Percentiles rank a stretch among this genome's conserved stretches.
phyloP scores from a whole-genome alignment of 805 yeast species.

The Candida corydali region DNA sequence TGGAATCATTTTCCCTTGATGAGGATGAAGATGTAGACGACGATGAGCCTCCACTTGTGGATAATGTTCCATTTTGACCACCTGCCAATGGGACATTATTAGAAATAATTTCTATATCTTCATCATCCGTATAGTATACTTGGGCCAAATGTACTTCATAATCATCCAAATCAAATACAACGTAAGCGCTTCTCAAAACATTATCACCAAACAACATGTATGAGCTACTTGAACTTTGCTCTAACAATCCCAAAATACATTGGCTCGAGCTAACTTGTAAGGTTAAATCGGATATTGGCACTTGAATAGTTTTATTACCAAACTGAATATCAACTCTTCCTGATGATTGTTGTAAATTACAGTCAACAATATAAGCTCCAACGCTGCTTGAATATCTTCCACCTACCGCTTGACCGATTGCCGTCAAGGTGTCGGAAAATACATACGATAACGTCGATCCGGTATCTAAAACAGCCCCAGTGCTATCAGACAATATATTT shows the following conservation, averaged over 20 bases:
- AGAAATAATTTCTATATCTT: slow-evolving; percentile 43
- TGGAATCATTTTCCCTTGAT: background rate
- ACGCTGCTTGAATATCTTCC: slow-evolving; percentile 37
- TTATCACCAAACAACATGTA: slow-evolving; percentile 55
- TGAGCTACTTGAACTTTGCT: slow-evolving; percentile 12
- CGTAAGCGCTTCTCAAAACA: slow-evolving; percentile 59
- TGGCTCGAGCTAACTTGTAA: slow-evolving; percentile 11
- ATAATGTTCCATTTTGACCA: slow-evolving; percentile 1
- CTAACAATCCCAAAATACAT: slow-evolving; percentile 27
- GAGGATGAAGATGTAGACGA: background rate
- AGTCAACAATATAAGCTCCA: slow-evolving; percentile 46
- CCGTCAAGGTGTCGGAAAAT: slow-evolving; percentile 32
- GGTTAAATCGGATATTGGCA: slow-evolving; percentile 38
- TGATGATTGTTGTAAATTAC: slow-evolving; percentile 23
- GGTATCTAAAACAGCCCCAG: slow-evolving; percentile 28
- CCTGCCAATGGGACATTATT: slow-evolving; percentile 7
- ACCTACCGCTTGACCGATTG: slow-evolving; percentile 32
- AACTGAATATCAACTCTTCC: slow-evolving; percentile 41
- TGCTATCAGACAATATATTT: slow-evolving; percentile 15
- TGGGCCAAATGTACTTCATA: slow-evolving; percentile 51
- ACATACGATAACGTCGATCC: slow-evolving; percentile 40
- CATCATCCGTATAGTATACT: slow-evolving; percentile 22
- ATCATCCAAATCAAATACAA: slow-evolving; percentile 61
- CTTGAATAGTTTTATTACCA: slow-evolving; percentile 53
- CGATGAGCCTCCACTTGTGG: background rate